These are phyloP conservation scores for Acidomyces sp. DNA, from an alignment of 495 filamentous ascomycete genomes.

Conservation along the genomic window DNA sequence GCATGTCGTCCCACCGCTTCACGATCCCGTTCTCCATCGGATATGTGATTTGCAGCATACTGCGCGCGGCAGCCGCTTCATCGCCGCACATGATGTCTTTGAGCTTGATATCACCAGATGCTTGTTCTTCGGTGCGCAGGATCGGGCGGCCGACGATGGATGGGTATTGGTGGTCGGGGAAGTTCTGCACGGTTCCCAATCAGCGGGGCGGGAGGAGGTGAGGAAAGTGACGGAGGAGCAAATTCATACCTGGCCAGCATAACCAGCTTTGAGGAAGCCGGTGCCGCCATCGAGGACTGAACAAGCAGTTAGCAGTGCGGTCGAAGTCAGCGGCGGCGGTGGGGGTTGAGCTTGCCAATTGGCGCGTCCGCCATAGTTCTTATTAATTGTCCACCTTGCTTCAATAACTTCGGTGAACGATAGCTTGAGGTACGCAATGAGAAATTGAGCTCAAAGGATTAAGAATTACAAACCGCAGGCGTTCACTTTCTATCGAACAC, in stretches of 20 bases:
- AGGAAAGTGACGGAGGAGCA: no score
- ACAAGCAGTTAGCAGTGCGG: slow-evolving; percentile 20
- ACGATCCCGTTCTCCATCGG: slow-evolving; percentile 99
- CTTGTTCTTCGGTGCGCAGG: slow-evolving; percentile 82
- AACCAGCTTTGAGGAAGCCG: slow-evolving; percentile 98
- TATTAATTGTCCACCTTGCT: not conserved
- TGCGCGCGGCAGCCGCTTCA: slow-evolving; percentile 87
- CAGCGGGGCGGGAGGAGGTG: not conserved
- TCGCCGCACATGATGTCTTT: slow-evolving; percentile 99
- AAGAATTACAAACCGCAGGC: not conserved
- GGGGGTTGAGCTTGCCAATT: slow-evolving; percentile 22
- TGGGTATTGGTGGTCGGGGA: slow-evolving; percentile 95
- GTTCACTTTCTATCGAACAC: slow-evolving; percentile 1
- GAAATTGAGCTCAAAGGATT: not conserved
- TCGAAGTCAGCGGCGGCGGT: not conserved
- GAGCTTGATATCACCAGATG: slow-evolving; percentile 57
- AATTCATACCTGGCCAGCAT: slow-evolving; percentile 68
- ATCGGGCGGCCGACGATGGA: slow-evolving; percentile 98
- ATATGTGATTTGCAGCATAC: slow-evolving; percentile 95
- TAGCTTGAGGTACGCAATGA: not conserved
- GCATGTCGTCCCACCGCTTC: slow-evolving; percentile 99
- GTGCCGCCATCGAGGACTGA: slow-evolving; percentile 98
- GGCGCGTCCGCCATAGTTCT: slow-evolving; percentile 22
- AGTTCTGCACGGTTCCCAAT: slow-evolving; percentile 49
- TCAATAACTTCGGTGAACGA: not conserved